Base-by-base conservation (phyloP, 2,329 filamentous ascomycete genomes). In the Aspergillus spinulosporus region DNA sequence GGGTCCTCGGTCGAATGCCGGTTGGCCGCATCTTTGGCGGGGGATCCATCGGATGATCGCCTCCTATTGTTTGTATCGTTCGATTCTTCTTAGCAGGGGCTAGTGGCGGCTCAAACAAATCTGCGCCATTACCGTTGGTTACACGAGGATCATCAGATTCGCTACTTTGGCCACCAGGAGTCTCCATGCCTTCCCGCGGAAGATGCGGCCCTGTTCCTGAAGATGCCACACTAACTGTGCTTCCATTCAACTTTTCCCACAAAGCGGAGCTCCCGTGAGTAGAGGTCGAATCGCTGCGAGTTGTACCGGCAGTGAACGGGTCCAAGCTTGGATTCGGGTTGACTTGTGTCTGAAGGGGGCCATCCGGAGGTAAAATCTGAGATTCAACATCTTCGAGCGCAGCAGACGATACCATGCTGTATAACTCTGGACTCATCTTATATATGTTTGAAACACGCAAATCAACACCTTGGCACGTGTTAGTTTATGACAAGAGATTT, bases 381-480 rank as follows among this genome's bases (percentile, higher is more conserved):
- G 64, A 43, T 29, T 68, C 61, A 5, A 60, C 58, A 28, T 75
- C 72, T 21, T 69, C 69, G 4, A 68, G 64, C n/a, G 68, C 63
- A n/a, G 70, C 59, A 3, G 70, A 63, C 36, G 73, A 70, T 39
- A 84, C 72, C 48, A 80, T 72, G 28, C 78, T 75, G 52, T 83
- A 74, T 73, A 89, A 81, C 60, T 89, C 86, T 26, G 82, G 76
- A 12, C 83, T 90, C 64, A 88, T 77, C 69, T 87, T 91, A 77
- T 96, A 99, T 60, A 97, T 89, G 67, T 95, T 96, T 28, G 87
- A 83, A 7, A 94, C 86, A 54, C 89, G 86, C 53, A 97, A 82
- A 62, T 86, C 87, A 44, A 91, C 88, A 3, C 90, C 90, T 86
- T 84, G 5, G 48, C 55, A 54, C 44, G 64, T 39, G 44, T 61